Base-by-base conservation (phyloP, 2,329 filamentous ascomycete genomes). In the Cordyceps sp. region DNA sequence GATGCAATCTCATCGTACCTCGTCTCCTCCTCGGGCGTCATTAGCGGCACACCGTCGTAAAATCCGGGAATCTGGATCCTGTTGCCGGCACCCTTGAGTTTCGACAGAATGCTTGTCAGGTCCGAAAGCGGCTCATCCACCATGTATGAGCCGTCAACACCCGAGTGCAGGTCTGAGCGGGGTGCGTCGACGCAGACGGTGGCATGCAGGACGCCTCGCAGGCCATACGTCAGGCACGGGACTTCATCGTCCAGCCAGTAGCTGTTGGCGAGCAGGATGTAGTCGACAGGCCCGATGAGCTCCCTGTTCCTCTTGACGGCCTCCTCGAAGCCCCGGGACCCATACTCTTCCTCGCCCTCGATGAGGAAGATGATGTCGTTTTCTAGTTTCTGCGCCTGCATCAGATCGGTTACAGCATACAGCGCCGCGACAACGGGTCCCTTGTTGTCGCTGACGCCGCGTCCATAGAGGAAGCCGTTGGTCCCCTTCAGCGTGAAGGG, bases 191-290 rank as follows among this genome's bases (percentile, higher is more conserved):
- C 75, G 38, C 85, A 79, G 6, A 96, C 69, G 0, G 84, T 93
- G 5, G 86, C 88, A 50, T 96, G 88, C 16, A 98, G 77, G 18
- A 98, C 88, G 17, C 90, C 90, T 30, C 90, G 74, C 6, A 96
- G 66, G 1, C 90, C 90, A 39, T 98, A 98, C 0, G 90, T 98
- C 35, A 98, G 59, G 50, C 90, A 98, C 0, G 90, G 90, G 3
- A 92, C 85, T 42, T 92, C 79, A 47, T 98, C 88, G 48, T 96
- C 85, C 2, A 98, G 66, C 90, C 90, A 98, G 61, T 98, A 98
- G 55, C 86, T 94, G 61, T 98, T 98, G 16, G 90, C 88, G 24
- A 98, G 62, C 21, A 98, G 61, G 34, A 98, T 90, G 63, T 90
- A 96, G 54, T 98, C 88, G 3, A 98, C 75, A 9, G 82, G 66